Evolutionary conservation across 2,329 filamentous ascomycete species (phyloP), one percentile per base, ranked within the genome.

Genomic region (Pestalotiopsis sp.): DNA sequence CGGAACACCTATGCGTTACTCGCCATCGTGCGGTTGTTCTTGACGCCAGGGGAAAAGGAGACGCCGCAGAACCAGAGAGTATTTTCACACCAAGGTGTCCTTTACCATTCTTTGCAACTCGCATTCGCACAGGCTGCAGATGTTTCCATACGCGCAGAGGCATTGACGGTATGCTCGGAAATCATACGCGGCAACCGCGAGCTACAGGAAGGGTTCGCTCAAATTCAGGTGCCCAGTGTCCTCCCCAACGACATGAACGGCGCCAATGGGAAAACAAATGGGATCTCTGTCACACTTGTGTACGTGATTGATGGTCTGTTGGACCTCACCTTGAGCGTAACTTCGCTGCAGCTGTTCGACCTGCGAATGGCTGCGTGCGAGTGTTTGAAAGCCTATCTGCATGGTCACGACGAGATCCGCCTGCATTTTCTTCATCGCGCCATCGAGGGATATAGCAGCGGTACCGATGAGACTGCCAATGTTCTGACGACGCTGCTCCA

Each of bases 281-380:
- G 84, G n/a, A 67, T 45, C 5, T 67, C 65, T 14, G 79, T 85
- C 11, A 82, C 85, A 14, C 88, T 88, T 68, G 90, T 95, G 41
- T 97, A 97, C 80, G 94, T 99, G 38, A 97, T 99, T 75, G 95
- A 98, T 79, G 96, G 94, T 1, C 84, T 99, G 20, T 85, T 99
- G 62, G 94, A 98, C 74, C 83, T 98, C 58, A 91, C 92, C 0
- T 84, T 99, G 9, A 90, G 90, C 68, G 84, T 92, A 25, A 86
- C 91, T 38, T 84, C 90, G 0, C 81, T 89, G 23, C 86, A 90
- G 66, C 85, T 92, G 45, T 92, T 97, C 73, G 92, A 97, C 79
- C 85, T 95, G 49, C 91, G 96, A 27, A 88, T 94, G 76, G 93
- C 95, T 23, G 94, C 94, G 25, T 96, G 93, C 78, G 92, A 95